phyloP scores from a whole-genome alignment of 306 rosid genomes.

The Sicyos baderoa region DNA sequence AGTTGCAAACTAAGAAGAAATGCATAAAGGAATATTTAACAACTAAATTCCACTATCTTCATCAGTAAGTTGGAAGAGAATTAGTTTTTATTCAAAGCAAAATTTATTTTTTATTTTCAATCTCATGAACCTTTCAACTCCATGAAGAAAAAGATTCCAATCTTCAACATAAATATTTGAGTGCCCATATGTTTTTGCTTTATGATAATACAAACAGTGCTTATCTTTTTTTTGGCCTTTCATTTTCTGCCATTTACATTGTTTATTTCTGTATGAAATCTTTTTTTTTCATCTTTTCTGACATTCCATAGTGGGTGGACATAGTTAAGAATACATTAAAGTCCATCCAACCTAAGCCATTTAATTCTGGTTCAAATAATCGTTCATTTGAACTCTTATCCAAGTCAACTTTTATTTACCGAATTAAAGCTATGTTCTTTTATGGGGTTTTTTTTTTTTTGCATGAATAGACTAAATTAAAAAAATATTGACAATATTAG shows the following conservation, averaged over 20 bases:
- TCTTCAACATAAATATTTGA: constrained; percentile 1
- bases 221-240: constrained; percentile 6
- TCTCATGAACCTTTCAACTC: constrained; percentile 7
- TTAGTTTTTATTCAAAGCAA: constrained; percentile 8
- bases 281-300: not conserved
- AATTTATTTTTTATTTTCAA: not conserved
- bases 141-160: not conserved
- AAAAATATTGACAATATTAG: too few species aligned
- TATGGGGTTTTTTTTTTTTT: too few species aligned
- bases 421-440: too few species aligned
- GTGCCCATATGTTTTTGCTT: constrained; percentile 4
- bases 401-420: not conserved
- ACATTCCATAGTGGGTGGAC: not conserved
- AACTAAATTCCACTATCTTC: constrained; percentile 3
- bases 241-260: constrained; percentile 6
- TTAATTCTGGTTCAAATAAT: not conserved
- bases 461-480: too few species aligned
- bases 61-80: constrained; percentile 8
- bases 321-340: too few species aligned
- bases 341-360: not conserved
- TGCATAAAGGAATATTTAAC: constrained; percentile 4
- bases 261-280: not conserved
- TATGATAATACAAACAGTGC: not conserved
- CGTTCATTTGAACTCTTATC: not conserved
- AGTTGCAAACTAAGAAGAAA: not conserved